phyloP scores from a whole-genome alignment of 2,329 filamentous ascomycete genomes.

The Knoxdaviesia proteae region DNA sequence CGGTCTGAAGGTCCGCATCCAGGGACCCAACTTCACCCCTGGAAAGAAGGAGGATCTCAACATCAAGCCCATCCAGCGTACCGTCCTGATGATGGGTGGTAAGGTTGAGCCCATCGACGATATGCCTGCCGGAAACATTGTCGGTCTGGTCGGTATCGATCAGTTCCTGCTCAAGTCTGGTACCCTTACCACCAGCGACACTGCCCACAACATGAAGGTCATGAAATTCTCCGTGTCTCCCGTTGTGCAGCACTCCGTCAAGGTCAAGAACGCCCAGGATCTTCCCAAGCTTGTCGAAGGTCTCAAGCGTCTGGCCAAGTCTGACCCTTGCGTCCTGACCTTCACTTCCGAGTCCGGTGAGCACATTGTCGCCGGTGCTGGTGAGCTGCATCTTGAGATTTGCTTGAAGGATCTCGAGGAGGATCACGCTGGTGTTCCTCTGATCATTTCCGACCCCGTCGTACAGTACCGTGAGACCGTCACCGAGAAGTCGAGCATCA shows the following conservation, averaged over 20 bases:
- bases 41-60: conserved; percentile 98
- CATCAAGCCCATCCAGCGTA: conserved; percentile 99
- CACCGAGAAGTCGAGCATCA: conserved; percentile 65
- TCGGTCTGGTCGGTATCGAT: conserved; percentile 96
- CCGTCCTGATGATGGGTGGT: conserved; percentile 99
- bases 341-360: conserved; percentile 81
- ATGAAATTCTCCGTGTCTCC: conserved; percentile 99
- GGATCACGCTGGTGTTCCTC: conserved; percentile 95
- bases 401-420: conserved; percentile 99
- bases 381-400: conserved; percentile 99
- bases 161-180: conserved; percentile 99
- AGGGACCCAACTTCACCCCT: conserved; percentile 95
- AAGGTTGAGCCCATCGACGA: conserved; percentile 98
- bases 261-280: conserved; percentile 99
- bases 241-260: conserved; percentile 93
- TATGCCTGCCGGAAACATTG: conserved; percentile 98
- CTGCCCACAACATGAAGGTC: conserved; percentile 99
- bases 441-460: conserved; percentile 94
- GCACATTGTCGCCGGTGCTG: conserved; percentile 96
- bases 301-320: conserved; percentile 99
- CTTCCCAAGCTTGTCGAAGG: conserved; percentile 98
- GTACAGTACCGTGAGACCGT: conserved; percentile 98
- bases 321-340: conserved; percentile 93
- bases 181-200: conserved; percentile 93
- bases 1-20: conserved; percentile 98